Evolutionary conservation across 2,329 filamentous ascomycete species (phyloP), one percentile per base, ranked within the genome.

Genomic region (Fusarium udum): DNA sequence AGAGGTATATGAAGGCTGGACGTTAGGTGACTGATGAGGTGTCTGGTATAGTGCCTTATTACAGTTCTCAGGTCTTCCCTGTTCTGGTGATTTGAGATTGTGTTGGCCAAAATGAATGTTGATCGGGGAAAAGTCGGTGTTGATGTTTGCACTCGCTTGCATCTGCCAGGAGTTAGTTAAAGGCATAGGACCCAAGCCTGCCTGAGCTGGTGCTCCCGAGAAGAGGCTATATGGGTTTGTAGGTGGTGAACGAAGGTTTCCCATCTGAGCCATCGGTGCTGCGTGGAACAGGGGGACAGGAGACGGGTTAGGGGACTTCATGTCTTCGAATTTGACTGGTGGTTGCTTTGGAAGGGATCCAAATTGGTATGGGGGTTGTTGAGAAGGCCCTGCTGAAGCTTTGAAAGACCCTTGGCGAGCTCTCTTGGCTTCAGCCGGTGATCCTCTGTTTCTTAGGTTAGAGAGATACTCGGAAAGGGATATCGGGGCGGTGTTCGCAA

Each of bases 71-170:
- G 36, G 55, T 15, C n/a, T 55, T 28, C 42, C 53, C 24, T 52
- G 53, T 2, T 2, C 24, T 16, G 37, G 31, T 2, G 58, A 18
- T 3, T 31, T 45, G 15, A 15, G 20, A 28, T 42, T 37, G 4
- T 22, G 28, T 31, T 71, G 70, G 0, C 53, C 57, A 8, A 67
- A 64, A 8, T 31, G 57, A 18, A 49, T 56, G 8, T 60, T 73
- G 20, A 61, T 64, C 0, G 71, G 66, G 8, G 39, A 24, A 28
- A 73, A 73, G 18, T 22, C 46, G 7, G 53, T 36, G 4, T 42
- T 57, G 31, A 62, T 71, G 6, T 31, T 26, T n/a, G 45, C 12
- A 3, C 46, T 46, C 4, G 55, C 53, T 26, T 71, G 66, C 22
- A 20, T 31, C 15, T 63, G 48, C 64, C 57, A 66, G 11, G 37